A percentile compares a stretch with the other conserved stretches of the same genome.
phyloP scores from a whole-genome alignment of 225 moss, liverwort and hornwort species.

The Asterella californica region DNA sequence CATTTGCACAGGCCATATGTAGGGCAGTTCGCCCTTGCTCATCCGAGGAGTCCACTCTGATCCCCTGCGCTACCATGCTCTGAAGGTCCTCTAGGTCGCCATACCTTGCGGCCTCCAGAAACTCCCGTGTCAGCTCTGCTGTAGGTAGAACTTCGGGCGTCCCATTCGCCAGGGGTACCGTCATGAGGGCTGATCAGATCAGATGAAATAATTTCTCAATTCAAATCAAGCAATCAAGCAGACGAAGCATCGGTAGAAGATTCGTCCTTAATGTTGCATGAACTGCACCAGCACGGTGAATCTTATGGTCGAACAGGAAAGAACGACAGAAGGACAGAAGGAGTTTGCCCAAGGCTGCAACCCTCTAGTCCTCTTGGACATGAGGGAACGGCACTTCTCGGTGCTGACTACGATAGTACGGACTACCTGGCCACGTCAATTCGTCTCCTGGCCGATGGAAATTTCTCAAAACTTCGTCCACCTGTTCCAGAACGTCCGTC shows the following conservation, averaged over 20 bases:
- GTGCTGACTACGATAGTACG: too few relatives aligned
- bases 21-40: conserved; percentile 44
- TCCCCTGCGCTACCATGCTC: conserved; percentile 13
- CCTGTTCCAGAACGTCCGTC: not conserved
- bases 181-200: conserved; percentile 16
- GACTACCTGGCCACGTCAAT: too few relatives aligned
- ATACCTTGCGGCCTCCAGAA: conserved; percentile 42
- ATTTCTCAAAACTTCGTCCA: not conserved
- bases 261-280: too few relatives aligned
- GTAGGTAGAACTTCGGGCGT: conserved; percentile 7
- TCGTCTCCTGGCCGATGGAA: not conserved
- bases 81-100: conserved; percentile 38
- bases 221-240: not conserved
- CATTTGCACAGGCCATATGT: conserved; percentile 48
- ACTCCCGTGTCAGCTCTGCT: conserved; percentile 21
- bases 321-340: not conserved
- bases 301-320: not conserved
- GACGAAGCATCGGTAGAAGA: not conserved
- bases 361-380: not conserved
- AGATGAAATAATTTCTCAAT: not conserved
- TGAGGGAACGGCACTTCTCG: not conserved
- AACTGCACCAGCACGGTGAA: not conserved
- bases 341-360: not conserved
- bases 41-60: conserved; percentile 30
- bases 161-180: conserved; percentile 21